Evolutionary conservation across 768 basidiomycete species (phyloP).

Genomic region (Arthromyces matolae): DNA sequence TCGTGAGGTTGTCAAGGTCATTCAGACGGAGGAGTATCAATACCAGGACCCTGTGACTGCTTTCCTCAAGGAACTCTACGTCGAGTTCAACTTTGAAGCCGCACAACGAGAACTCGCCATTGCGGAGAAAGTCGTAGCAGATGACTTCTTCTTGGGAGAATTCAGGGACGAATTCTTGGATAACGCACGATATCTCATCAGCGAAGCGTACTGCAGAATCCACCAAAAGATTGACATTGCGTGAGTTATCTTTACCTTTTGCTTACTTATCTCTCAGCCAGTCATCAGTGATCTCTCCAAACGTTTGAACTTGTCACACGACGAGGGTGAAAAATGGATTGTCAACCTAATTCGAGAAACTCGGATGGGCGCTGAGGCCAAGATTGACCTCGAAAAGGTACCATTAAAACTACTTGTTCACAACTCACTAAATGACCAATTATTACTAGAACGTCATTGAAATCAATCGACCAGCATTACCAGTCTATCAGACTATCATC

Average conservation of each 20-base stretch:
- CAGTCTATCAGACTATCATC: constrained; percentile 91
- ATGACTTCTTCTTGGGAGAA: constrained; percentile 92
- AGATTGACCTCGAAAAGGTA: constrained; percentile 96
- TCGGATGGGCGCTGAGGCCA: constrained; percentile 93
- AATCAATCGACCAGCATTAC: constrained; percentile 85
- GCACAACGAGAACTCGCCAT: constrained; percentile 79
- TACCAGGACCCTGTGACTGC: constrained; percentile 91
- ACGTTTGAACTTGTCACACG: constrained; percentile 86
- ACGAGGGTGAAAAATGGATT: constrained; percentile 99
- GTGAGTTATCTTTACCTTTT: constrained; percentile 35
- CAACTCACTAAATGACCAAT: neutral
- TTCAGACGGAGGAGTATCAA: constrained; percentile 94
- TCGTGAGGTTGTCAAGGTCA: constrained; percentile 87
- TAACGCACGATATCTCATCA: constrained; percentile 93
- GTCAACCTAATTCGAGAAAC: constrained; percentile 98
- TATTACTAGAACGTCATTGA: constrained; percentile 86
- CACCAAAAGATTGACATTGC: constrained; percentile 90
- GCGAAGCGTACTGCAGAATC: constrained; percentile 96
- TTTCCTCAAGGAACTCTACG: constrained; percentile 91
- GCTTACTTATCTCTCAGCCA: neutral
- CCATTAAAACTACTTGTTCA: neutral
- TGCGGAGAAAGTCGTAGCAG: constrained; percentile 78
- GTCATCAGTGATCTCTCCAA: constrained; percentile 78
- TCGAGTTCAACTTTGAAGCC: constrained; percentile 94
- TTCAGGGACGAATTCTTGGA: constrained; percentile 95